Percentiles rank a stretch among this genome's conserved stretches.
These are phyloP conservation scores for Austropuccinia psidii DNA, from an alignment of 1,284 basidiomycete species.

Conservation along the genomic window DNA sequence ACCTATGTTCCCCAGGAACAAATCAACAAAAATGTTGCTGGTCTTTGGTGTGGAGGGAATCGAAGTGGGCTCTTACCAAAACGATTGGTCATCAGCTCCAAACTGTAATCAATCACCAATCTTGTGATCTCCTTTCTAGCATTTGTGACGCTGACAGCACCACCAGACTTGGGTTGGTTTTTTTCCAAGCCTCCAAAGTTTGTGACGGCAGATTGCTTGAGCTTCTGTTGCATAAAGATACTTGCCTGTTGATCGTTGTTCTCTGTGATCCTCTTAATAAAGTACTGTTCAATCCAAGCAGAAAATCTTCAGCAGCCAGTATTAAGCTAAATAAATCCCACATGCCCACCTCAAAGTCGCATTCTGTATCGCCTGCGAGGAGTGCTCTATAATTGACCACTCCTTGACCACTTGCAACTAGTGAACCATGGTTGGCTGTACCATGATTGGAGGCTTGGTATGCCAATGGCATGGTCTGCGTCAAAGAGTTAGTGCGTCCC, in stretches of 20 bases:
- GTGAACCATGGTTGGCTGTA: neutral
- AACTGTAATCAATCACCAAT: slow-evolving; percentile 34
- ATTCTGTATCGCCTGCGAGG: slow-evolving; percentile 34
- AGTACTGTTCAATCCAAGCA: slow-evolving; percentile 17
- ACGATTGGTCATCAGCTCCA: slow-evolving; percentile 37
- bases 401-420: slow-evolving; percentile 5
- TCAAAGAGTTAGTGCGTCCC: slow-evolving; percentile 24
- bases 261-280: slow-evolving; percentile 36
- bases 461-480: slow-evolving; percentile 1
- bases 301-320: neutral
- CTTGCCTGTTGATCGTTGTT: slow-evolving; percentile 37
- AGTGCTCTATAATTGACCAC: slow-evolving; percentile 36
- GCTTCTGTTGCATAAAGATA: slow-evolving; percentile 37
- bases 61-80: slow-evolving; percentile 21
- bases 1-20: neutral
- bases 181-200: slow-evolving; percentile 7
- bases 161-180: neutral
- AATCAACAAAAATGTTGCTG: neutral
- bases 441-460: too few species aligned
- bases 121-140: slow-evolving; percentile 32
- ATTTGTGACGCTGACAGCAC: neutral
- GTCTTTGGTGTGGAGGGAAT: neutral
- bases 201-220: slow-evolving; percentile 36
- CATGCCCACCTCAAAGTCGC: slow-evolving; percentile 30
- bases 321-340: neutral